Evolutionary conservation across 2,329 filamentous ascomycete species (phyloP).

Genomic region (Ploettnerulaceae sp.): DNA sequence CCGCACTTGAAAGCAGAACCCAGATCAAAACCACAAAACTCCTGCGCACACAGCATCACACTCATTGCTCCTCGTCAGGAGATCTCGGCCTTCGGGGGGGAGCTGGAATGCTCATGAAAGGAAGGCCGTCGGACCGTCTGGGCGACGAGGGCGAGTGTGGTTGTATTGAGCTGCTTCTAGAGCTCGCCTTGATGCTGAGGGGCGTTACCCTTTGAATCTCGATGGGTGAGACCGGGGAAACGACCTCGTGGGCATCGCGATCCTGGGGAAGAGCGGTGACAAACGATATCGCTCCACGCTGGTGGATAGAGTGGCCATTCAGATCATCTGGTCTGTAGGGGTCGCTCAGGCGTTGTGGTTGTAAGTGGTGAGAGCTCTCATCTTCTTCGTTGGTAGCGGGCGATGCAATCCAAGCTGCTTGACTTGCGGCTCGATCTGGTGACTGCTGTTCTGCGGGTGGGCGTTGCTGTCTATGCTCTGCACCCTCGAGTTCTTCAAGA

Average conservation of each 20-base stretch:
- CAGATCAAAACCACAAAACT: background rate
- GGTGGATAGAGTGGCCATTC: slow-evolving; percentile 24
- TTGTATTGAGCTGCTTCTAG: slow-evolving; percentile 17
- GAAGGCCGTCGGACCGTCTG: slow-evolving; percentile 20
- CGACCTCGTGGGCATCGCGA: slow-evolving; percentile 9
- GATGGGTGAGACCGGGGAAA: slow-evolving; percentile 15
- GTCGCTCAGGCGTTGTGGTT: slow-evolving; percentile 20
- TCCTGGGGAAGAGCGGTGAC: slow-evolving; percentile 20
- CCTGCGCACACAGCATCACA: background rate
- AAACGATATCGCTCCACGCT: slow-evolving; percentile 30
- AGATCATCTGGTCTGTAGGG: slow-evolving; percentile 29
- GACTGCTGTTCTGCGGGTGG: background rate
- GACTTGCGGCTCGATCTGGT: slow-evolving; percentile 1
- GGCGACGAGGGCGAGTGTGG: slow-evolving; percentile 19
- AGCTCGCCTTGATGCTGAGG: slow-evolving; percentile 7
- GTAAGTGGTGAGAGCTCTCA: slow-evolving; percentile 8
- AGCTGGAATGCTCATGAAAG: slow-evolving; percentile 30
- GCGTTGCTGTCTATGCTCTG: slow-evolving; percentile 11
- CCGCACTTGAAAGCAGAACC: slow-evolving; percentile 6
- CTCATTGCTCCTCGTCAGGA: slow-evolving; percentile 15
- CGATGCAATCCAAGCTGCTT: background rate
- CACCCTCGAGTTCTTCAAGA: slow-evolving; percentile 42
- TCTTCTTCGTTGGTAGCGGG: background rate
- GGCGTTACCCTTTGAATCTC: slow-evolving; percentile 8
- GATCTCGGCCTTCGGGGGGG: slow-evolving; percentile 26